These are phyloP conservation scores for Maudiozyma pseudohumilis DNA, from an alignment of 805 yeast species.

Conservation along the genomic window DNA sequence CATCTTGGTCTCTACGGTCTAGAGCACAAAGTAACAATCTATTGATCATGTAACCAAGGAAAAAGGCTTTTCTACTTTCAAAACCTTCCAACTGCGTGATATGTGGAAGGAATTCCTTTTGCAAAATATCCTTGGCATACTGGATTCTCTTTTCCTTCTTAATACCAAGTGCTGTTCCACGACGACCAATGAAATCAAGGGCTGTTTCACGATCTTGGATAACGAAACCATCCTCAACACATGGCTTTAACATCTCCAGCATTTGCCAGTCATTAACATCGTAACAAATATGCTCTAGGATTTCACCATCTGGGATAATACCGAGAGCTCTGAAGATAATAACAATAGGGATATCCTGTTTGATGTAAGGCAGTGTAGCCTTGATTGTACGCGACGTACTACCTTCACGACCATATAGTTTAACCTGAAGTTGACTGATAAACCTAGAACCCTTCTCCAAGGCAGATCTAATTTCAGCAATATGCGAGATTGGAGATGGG, in stretches of 20 bases:
- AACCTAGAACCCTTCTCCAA: conserved; percentile 94
- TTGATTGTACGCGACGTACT: conserved; percentile 73
- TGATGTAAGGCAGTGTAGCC: conserved; percentile 92
- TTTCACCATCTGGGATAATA: conserved; percentile 98
- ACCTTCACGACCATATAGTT: conserved; percentile 75
- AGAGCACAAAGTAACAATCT: conserved; percentile 88
- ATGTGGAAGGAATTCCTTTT: conserved; percentile 92
- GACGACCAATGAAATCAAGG: conserved; percentile 93
- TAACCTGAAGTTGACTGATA: conserved; percentile 88
- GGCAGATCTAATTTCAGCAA: conserved; percentile 95
- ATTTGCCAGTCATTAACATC: conserved; percentile 98
- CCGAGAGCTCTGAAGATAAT: conserved; percentile 97
- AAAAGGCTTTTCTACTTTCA: conserved; percentile 93
- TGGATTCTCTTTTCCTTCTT: conserved; percentile 96
- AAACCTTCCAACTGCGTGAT: conserved; percentile 96
- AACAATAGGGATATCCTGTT: conserved; percentile 94
- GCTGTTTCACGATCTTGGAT: conserved; percentile 98
- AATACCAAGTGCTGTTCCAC: conserved; percentile 95
- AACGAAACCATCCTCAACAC: conserved; percentile 98
- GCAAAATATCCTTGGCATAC: conserved; percentile 92
- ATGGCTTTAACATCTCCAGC: conserved; percentile 97
- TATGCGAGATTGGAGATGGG: conserved; percentile 89
- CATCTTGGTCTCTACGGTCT: conserved; percentile 96
- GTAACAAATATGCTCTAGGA: conserved; percentile 93
- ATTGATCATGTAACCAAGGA: conserved; percentile 96